A percentile compares a stretch with the other conserved stretches of the same genome.
Evolutionary conservation across 106 monocot genomes (phyloP).

Genomic region (Narthecium ossifragum): DNA sequence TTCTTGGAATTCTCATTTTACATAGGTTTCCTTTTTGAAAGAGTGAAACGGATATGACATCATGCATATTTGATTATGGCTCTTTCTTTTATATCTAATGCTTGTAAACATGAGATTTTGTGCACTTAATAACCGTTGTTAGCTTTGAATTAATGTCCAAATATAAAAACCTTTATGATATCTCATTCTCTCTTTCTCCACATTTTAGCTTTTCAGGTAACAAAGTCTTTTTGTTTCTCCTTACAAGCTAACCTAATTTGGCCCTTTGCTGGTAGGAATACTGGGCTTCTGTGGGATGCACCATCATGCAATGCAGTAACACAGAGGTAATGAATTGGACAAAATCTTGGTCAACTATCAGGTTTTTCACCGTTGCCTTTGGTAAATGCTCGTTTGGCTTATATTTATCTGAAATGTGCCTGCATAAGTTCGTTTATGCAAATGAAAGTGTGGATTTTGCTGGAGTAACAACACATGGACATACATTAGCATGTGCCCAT

Average conservation of each 20-base stretch:
- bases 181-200: background rate
- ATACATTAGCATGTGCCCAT: background rate
- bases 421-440: background rate
- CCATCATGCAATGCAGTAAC: conserved; percentile 95
- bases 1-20: no score
- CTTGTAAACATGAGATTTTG: background rate
- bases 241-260: background rate
- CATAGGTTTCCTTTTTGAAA: no score
- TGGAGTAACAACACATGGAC: background rate
- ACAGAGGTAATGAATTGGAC: conserved; percentile 56
- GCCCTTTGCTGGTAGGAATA: conserved; percentile 56
- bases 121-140: background rate
- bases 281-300: conserved; percentile 96
- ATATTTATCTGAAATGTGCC: background rate
- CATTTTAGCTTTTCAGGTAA: background rate
- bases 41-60: no score
- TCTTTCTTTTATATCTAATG: background rate
- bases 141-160: background rate
- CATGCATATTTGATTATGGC: no score
- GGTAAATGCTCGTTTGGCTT: background rate
- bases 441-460: no score
- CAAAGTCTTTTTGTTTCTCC: background rate
- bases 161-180: background rate
- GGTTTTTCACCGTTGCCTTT: background rate
- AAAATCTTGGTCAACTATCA: background rate